A percentile compares a stretch with the other conserved stretches of the same genome.
Evolutionary conservation across 2,329 filamentous ascomycete genomes (phyloP).

Genomic region (Ophiostoma sp.): DNA sequence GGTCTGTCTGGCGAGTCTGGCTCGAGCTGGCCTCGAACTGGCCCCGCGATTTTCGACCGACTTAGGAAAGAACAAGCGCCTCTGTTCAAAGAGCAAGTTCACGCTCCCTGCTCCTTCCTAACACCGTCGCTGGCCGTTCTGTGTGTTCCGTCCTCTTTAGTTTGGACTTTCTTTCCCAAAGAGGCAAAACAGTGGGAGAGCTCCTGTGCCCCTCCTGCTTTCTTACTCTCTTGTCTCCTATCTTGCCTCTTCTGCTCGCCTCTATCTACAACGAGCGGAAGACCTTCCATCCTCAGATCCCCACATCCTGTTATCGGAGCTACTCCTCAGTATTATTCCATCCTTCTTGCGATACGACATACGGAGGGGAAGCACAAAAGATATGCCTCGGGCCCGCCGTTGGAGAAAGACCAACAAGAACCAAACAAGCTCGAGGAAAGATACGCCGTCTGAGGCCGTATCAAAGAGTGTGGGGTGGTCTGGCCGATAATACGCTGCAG

Average conservation of each 20-base stretch:
- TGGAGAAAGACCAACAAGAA: neutral
- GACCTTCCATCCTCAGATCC: neutral
- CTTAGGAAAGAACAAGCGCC: conserved; percentile 15
- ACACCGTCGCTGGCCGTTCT: neutral
- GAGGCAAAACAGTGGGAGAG: conserved; percentile 2
- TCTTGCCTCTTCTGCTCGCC: neutral
- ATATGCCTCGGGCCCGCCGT: neutral
- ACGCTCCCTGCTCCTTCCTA: neutral
- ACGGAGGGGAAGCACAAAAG: neutral
- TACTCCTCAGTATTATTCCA: neutral
- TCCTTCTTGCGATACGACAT: neutral
- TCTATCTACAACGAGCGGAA: conserved; percentile 1
- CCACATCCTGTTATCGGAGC: conserved; percentile 12
- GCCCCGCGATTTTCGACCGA: conserved; percentile 13
- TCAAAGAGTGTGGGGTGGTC: neutral
- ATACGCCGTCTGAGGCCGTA: neutral
- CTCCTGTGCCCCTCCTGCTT: neutral
- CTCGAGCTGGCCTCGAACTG: neutral
- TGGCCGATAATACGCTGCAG: neutral
- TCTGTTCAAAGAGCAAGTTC: neutral
- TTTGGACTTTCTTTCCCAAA: conserved; percentile 22
- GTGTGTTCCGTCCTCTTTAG: neutral
- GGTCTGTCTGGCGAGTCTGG: neutral
- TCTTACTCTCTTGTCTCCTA: neutral
- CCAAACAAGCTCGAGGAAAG: neutral